These are phyloP conservation scores for Panicum virgatum DNA, from an alignment of 202 grass and related monocot genomes.

Conservation along the genomic window DNA sequence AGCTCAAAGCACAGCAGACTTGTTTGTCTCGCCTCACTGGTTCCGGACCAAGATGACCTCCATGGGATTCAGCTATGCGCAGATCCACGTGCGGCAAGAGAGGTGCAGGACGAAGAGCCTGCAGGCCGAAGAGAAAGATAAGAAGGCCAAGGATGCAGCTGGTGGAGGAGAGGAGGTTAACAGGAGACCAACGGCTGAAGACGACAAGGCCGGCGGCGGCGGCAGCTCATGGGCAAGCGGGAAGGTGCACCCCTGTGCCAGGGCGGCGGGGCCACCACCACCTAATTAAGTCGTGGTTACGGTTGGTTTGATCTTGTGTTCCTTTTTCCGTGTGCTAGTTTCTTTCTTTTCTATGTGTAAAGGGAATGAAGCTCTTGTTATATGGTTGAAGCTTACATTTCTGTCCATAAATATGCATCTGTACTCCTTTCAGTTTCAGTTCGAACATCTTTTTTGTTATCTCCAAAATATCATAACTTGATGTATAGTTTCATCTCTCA, in stretches of 20 bases:
- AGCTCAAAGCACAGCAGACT: not conserved
- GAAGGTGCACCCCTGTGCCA: slow-evolving; percentile 19
- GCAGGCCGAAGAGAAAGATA: not conserved
- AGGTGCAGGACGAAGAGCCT: not conserved
- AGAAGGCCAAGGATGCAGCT: not conserved
- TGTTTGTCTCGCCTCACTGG: not conserved
- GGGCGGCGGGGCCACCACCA: not conserved
- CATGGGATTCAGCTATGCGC: slow-evolving; percentile 21
- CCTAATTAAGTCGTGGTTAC: not conserved
- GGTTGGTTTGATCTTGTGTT: not conserved
- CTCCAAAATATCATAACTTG: not conserved
- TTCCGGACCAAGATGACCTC: slow-evolving; percentile 5
- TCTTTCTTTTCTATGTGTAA: not conserved
- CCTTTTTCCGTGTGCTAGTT: not conserved
- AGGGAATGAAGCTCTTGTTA: not conserved
- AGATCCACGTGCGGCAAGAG: slow-evolving; percentile 9
- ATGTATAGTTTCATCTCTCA: not conserved
- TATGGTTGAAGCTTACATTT: not conserved
- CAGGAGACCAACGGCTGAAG: not conserved
- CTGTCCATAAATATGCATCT: not conserved
- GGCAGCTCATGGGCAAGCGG: not conserved
- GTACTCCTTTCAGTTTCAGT: not conserved
- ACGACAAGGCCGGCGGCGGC: not conserved
- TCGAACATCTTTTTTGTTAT: not conserved
- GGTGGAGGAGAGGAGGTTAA: not conserved